Evolutionary conservation across 352 stramenopile species (phyloP).

Genomic region (Elongisporangium undulatum): DNA sequence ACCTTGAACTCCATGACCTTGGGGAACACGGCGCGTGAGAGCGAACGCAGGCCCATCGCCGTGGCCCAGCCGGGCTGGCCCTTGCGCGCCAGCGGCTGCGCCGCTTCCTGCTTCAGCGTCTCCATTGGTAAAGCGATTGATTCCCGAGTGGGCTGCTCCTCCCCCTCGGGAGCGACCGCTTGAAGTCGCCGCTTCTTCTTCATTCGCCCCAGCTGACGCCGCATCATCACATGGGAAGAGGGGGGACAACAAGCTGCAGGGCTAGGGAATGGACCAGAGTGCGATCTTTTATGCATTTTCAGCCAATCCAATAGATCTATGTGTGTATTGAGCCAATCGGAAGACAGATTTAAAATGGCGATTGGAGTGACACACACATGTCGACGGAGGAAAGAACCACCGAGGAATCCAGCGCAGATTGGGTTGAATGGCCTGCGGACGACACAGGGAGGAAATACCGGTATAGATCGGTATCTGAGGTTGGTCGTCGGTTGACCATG

Average conservation of each 20-base stretch:
- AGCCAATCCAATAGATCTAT: neutral
- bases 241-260: neutral
- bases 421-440: neutral
- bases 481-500: neutral
- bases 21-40: conserved; percentile 48
- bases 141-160: neutral
- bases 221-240: neutral
- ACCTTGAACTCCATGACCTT: conserved; percentile 78
- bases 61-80: neutral
- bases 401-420: neutral
- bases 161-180: neutral
- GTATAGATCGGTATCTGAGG: neutral
- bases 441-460: neutral
- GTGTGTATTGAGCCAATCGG: neutral
- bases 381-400: neutral
- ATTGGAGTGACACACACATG: neutral
- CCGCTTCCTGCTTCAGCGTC: neutral
- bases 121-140: neutral
- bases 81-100: neutral
- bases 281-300: neutral
- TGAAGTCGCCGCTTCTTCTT: neutral
- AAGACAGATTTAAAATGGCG: neutral
- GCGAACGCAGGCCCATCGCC: neutral
- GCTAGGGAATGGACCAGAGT: neutral
- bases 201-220: neutral